Evolutionary conservation across 768 basidiomycete species (phyloP), one percentile per base, ranked within the genome.

Genomic region (Phaeotremella fagi): DNA sequence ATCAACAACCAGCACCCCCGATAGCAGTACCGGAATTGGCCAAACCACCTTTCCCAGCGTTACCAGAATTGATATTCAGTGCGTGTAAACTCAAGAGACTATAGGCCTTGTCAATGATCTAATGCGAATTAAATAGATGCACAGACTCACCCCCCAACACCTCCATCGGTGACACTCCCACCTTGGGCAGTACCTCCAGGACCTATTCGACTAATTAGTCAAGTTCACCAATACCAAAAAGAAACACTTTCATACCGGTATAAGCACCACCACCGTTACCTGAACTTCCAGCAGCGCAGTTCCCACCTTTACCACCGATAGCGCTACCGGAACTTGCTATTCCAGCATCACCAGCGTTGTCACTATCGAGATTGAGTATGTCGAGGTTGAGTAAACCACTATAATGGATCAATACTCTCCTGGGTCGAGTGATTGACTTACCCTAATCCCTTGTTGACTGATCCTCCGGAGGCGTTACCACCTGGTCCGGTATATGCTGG

Each of bases 281-380:
- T 18, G 38, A 50, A 22, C 28, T 24, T 23, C 51, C 57, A 1
- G n/a, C n/a, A n/a, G n/a, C n/a, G n/a, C n/a, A n/a, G n/a, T n/a
- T n/a, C n/a, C 33, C 31, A 3, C 48, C 56, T 7, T 31, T 18
- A 4, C 63, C 63, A 18, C 60, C 68, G n/a, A 64, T 22, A 2
- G 68, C 63, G 7, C 36, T 59, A 11, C 68, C 68, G 15, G 65
- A 66, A 36, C 59, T 59, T 48, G 65, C 65, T 6, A 38, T 38
- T 20, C 68, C 68, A 14, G 63, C 68, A 16, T 52, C 45, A 15
- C 68, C 68, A 9, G 65, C 64, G 43, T 70, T 70, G 48, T 57
- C 50, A 0, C 60, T 62, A 23, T 57, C 65, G 47, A 70, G 38
- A 53, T 70, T 70, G 23, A 70, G 60, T 28, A 62, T 50, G 44